Evolutionary conservation across 805 yeast genomes (phyloP), one percentile per base, ranked within the genome.

Genomic region (Wickerhamomyces canadensis): DNA sequence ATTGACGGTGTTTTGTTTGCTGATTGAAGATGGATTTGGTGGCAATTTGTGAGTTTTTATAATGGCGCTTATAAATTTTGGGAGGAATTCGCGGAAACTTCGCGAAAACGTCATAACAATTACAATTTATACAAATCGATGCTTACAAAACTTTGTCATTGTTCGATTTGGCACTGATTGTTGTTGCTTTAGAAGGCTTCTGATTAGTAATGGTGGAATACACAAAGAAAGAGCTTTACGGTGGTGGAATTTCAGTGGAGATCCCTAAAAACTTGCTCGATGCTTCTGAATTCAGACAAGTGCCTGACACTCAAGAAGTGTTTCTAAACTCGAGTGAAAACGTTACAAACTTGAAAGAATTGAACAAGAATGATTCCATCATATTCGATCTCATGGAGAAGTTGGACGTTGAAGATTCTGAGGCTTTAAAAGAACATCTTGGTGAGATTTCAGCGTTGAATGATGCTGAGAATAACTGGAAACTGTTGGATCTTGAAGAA

Each of bases 281-380:
- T 58, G 96, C 88, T 1, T 82, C 95, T 1, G 58, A 66, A 26
- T 55, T 89, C 34, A 66, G 98, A 39, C 85, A 85, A 42, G 76
- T 93, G 4, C 98, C 98, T 0, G 97, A 93, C 52, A 79, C 88
- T 1, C 98, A 93, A 56, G 98, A 91, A 57, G 96, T 91, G 19
- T 93, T 74, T 57, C 76, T 89, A 4, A 70, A 70, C 35, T 51
- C 59, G 12, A 48, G 64, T 6, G 57, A 58, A 7, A 55, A 56
- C 14, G 42, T 42, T 4, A 33, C 61, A 12, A 62, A 55, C 30
- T 64, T 50, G 54, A 65, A 45, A 33, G 49, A 44, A 34, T 52
- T 67, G 33, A 58, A 60, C 28, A 48, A 60, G 33, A 74, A 78
- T 36, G 77, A 72, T 45, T 72, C 83, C 14, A 54, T 82, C 9